Percentiles rank a stretch among this genome's conserved stretches.
Conservation (phyloP, 176 grass and related monocot species). For the barley (Hordeum vulgare) region MorexV3_pseudomolecules_assembly NC_058523.1:561677179-561677678, state of each 20-base stretch:
- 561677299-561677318: background rate
- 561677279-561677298: background rate
- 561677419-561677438: slow-evolving; percentile 1
- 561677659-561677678: slow-evolving; percentile 14
- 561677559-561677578: slow-evolving; percentile 75
- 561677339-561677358: slow-evolving; percentile 19
- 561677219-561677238: background rate
- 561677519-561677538: background rate
- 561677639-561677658: slow-evolving; percentile 47
- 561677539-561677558: slow-evolving; percentile 45
- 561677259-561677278: background rate
- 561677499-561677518: background rate
- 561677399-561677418: background rate
- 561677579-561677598: slow-evolving; percentile 97
- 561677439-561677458: background rate
- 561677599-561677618: slow-evolving; percentile 80
- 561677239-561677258: slow-evolving; percentile 1
- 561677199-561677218: background rate
- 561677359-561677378: background rate
- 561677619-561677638: slow-evolving; percentile 81
- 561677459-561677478: background rate
- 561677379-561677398: background rate
- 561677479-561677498: background rate
- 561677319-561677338: background rate
- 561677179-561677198: background rate